Conservation (phyloP, 2,329 filamentous ascomycete genomes). For the Drechslerella stenobrocha region DNA sequence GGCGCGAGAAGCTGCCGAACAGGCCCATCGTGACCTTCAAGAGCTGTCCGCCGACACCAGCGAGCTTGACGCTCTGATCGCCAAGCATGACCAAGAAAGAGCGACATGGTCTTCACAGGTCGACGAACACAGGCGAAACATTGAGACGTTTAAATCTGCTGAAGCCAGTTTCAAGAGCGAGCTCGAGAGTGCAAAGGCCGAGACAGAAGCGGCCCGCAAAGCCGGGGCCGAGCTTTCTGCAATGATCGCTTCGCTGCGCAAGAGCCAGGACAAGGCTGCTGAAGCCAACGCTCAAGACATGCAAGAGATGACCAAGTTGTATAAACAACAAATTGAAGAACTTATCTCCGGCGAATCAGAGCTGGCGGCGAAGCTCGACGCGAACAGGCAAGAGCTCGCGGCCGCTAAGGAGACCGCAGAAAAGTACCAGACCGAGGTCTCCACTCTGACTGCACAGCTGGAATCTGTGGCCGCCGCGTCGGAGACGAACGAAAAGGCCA, state of each 20-base stretch:
- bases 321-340: constrained; percentile 36
- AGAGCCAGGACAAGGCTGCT: constrained; percentile 34
- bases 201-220: constrained; percentile 30
- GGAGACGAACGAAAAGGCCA: constrained; percentile 19
- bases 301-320: constrained; percentile 45
- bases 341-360: constrained; percentile 17
- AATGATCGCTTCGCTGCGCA: constrained; percentile 21
- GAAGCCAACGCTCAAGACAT: constrained; percentile 45
- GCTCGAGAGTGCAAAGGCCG: constrained; percentile 31
- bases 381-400: constrained; percentile 17
- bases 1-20: constrained; percentile 34
- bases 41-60: constrained; percentile 40
- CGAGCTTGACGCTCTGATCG: constrained; percentile 27
- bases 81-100: constrained; percentile 31
- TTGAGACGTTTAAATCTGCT: constrained; percentile 32
- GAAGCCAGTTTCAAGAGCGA: constrained; percentile 24
- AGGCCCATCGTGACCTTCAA: constrained; percentile 31
- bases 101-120: constrained; percentile 30
- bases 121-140: constrained; percentile 19
- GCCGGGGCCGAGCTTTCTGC: constrained; percentile 28
- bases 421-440: constrained; percentile 18
- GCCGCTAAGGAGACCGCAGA: constrained; percentile 24
- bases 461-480: constrained; percentile 8
- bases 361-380: constrained; percentile 10
- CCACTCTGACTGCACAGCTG: constrained; percentile 15